Conservation (phyloP, 257 asterid species). For the Gynochthodes officinalis region DNA sequence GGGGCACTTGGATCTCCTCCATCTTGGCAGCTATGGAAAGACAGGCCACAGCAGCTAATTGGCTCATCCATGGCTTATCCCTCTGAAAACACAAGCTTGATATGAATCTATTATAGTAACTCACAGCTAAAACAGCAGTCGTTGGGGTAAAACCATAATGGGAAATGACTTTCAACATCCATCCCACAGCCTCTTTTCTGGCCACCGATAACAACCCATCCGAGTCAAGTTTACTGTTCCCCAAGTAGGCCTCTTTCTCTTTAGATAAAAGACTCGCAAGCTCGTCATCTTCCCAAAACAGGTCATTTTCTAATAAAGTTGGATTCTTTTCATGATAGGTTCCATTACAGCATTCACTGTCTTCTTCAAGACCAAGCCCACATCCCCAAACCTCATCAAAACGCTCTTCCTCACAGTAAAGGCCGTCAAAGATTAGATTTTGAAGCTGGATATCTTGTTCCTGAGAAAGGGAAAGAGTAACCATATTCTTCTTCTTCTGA, state of each 20-base stretch:
- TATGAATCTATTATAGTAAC: slow-evolving; percentile 64
- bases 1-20: slow-evolving; percentile 91
- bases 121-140: slow-evolving; percentile 69
- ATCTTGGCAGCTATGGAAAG: slow-evolving; percentile 94
- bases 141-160: slow-evolving; percentile 54
- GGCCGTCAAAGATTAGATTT: slow-evolving; percentile 66
- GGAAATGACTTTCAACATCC: slow-evolving; percentile 68
- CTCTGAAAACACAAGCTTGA: slow-evolving; percentile 57
- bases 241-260: slow-evolving; percentile 43
- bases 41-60: slow-evolving; percentile 85
- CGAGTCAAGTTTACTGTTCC: slow-evolving; percentile 20
- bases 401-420: slow-evolving; percentile 73
- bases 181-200: slow-evolving; percentile 59
- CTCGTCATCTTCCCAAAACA: slow-evolving; percentile 86
- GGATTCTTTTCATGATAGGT: slow-evolving; percentile 27
- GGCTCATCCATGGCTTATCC: slow-evolving; percentile 97
- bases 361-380: slow-evolving; percentile 30
- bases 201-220: slow-evolving; percentile 43
- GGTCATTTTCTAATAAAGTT: slow-evolving; percentile 54
- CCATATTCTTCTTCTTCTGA: slow-evolving; percentile 49
- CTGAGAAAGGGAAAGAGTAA: slow-evolving; percentile 45
- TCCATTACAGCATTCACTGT: slow-evolving; percentile 12
- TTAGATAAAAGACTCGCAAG: slow-evolving; percentile 48
- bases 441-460: slow-evolving; percentile 41
- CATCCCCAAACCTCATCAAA: slow-evolving; percentile 47